Percentiles rank a stretch among this genome's conserved stretches.
Evolutionary conservation across 106 monocot genomes (phyloP).

Genomic region (Chionographis japonica): DNA sequence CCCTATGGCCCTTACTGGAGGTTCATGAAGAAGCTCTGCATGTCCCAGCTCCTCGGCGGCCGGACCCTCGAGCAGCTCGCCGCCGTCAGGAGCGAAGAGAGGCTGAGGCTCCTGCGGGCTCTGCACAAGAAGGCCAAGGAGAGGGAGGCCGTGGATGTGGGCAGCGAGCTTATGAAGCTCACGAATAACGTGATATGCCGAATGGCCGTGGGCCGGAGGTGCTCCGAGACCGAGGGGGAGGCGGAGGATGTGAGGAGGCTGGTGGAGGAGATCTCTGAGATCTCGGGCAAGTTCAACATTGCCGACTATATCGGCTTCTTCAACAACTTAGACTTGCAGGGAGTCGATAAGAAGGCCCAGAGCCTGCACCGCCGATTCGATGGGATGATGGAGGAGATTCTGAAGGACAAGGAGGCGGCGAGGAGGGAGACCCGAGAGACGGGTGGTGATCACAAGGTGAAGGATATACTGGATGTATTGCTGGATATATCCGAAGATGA

Average conservation of each 20-base stretch:
- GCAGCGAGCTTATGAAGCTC: conserved; percentile 6
- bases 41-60: conserved; percentile 22
- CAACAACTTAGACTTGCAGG: conserved; percentile 22
- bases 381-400: conserved; percentile 25
- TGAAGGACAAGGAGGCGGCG: conserved; percentile 22
- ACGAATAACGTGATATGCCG: conserved; percentile 12
- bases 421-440: neutral
- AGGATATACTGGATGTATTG: conserved; percentile 20
- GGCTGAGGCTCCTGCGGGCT: neutral
- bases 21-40: conserved; percentile 19
- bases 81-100: conserved; percentile 2
- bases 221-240: neutral
- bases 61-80: conserved; percentile 12
- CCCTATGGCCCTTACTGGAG: conserved; percentile 22
- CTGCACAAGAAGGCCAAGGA: neutral
- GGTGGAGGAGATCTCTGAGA: conserved; percentile 12
- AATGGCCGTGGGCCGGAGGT: conserved; percentile 11
- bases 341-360: conserved; percentile 12
- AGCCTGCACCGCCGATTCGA: conserved; percentile 21
- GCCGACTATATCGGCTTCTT: conserved; percentile 17
- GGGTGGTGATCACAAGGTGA: neutral
- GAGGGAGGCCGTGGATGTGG: neutral
- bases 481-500: conserved; percentile 14
- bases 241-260: conserved; percentile 19
- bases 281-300: conserved; percentile 13